phyloP scores from a whole-genome alignment of 2,329 filamentous ascomycete species.

The Colletotrichum sp. region DNA sequence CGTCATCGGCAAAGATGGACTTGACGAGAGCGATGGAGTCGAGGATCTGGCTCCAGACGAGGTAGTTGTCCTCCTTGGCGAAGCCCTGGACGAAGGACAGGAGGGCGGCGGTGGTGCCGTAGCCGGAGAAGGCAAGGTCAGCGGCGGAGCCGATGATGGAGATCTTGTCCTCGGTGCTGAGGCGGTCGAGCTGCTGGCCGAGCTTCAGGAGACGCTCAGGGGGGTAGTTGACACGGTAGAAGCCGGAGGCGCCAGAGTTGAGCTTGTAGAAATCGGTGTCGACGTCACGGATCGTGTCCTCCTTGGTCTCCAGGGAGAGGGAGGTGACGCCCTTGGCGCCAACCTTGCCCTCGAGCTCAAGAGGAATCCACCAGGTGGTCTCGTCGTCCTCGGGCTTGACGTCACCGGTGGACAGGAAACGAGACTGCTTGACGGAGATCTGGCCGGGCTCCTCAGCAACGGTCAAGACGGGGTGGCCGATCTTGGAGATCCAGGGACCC shows the following conservation, averaged over 20 bases:
- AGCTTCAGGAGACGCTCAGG: constrained; percentile 82
- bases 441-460: constrained; percentile 83
- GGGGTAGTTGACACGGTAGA: constrained; percentile 92
- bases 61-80: constrained; percentile 78
- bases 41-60: constrained; percentile 89
- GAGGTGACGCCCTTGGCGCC: constrained; percentile 66
- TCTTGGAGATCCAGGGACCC: constrained; percentile 93
- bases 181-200: constrained; percentile 74
- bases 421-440: constrained; percentile 81
- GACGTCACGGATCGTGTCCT: constrained; percentile 76
- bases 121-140: constrained; percentile 86
- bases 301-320: constrained; percentile 75
- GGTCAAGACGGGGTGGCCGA: constrained; percentile 91
- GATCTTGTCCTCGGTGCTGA: constrained; percentile 90
- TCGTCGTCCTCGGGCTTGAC: constrained; percentile 89
- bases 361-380: constrained; percentile 94
- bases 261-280: constrained; percentile 89
- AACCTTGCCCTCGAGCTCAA: constrained; percentile 80
- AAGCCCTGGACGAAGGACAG: constrained; percentile 88
- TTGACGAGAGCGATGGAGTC: constrained; percentile 78
- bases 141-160: constrained; percentile 89
- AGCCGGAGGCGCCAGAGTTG: constrained; percentile 87
- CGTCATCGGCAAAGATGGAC: constrained; percentile 83
- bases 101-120: constrained; percentile 81
- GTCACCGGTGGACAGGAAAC: constrained; percentile 92